Base-by-base conservation (phyloP, 2,329 filamentous ascomycete genomes). In the Bipolaris victoriae region DNA sequence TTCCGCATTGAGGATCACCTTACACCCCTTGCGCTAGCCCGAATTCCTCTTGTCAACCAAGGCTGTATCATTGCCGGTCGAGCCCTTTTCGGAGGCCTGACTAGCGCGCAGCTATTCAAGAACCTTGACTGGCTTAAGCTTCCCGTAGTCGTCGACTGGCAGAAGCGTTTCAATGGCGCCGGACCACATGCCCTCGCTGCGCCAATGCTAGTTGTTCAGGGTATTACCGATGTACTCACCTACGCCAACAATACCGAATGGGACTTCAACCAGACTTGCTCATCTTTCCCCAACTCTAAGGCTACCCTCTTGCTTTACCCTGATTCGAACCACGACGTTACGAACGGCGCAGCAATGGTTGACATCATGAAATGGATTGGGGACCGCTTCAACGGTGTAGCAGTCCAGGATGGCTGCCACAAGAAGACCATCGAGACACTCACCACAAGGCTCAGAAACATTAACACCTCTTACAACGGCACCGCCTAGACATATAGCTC, bases 231-330 rank as follows among this genome's bases (percentile, higher is more conserved):
- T 35, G 26, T 41, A 3, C 46, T 66, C 10, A 57, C 55, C 1
- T 67, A 68, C 39, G 61, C 60, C 11, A 63, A 64, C 26, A 67
- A 67, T 18, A 66, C 63, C 3, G 56, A 62, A 43, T 58, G 29
- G 41, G 62, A 69, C 47, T 67, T 67, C 39, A 63, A 64, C 46
- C 59, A 57, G 22, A 68, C 66, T 5, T 67, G 63, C 52, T 36
- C 26, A 6, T 20, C 61, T 2, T 66, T 50, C 39, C 58, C 62
- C 4, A 48, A 60, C 20, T 61, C 48, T 3, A 52, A 41, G 4
- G 63, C 61, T 10, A 57, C 44, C n/a, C 31, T 67, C 22, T 37
- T 48, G 33, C 44, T 67, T 37, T 67, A 67, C 51, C 66, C 64
- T 1, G 66, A 57, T 13, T 18, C 54, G 2, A 53, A 64, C 36